A percentile compares a stretch with the other conserved stretches of the same genome.
phyloP scores from a whole-genome alignment of 1,284 basidiomycete species.

The Trametes sp. region DNA sequence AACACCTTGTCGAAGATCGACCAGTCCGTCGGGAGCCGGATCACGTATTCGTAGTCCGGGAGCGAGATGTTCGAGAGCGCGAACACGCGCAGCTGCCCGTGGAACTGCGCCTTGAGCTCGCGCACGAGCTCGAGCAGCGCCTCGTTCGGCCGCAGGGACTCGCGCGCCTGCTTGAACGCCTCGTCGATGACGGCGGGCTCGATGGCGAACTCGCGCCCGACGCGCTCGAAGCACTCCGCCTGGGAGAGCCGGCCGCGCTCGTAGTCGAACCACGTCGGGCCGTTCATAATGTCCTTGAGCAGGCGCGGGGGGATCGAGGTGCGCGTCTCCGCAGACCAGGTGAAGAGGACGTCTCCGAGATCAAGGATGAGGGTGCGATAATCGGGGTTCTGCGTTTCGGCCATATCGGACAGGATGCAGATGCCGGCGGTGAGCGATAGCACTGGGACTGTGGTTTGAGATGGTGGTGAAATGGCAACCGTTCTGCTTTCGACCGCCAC shows the following conservation, averaged over 20 bases:
- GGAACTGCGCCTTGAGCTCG: constrained; percentile 49
- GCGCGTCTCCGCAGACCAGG: constrained; percentile 58
- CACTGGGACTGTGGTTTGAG: not conserved
- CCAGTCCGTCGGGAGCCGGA: constrained; percentile 54
- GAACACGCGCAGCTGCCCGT: constrained; percentile 50
- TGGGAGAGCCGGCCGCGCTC: constrained; percentile 53
- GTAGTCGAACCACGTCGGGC: constrained; percentile 61
- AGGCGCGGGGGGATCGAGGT: constrained; percentile 53
- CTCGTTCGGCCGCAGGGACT: constrained; percentile 53
- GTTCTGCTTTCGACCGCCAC: too few species aligned
- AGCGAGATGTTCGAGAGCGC: constrained; percentile 69
- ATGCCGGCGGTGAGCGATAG: not conserved
- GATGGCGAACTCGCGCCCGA: constrained; percentile 52
- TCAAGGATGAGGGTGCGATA: constrained; percentile 54
- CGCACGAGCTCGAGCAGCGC: constrained; percentile 55
- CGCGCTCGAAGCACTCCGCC: constrained; percentile 52
- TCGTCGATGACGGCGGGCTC: constrained; percentile 47
- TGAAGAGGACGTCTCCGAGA: constrained; percentile 64
- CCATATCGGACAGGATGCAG: not conserved
- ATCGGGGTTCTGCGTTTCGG: constrained; percentile 5
- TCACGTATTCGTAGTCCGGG: constrained; percentile 57
- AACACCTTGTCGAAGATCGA: constrained; percentile 63
- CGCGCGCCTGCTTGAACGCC: constrained; percentile 55
- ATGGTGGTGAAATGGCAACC: too few species aligned
- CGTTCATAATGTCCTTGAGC: constrained; percentile 54